Conservation (phyloP, 176 grass and related monocot species). For the Triticum timopheevii region DNA sequence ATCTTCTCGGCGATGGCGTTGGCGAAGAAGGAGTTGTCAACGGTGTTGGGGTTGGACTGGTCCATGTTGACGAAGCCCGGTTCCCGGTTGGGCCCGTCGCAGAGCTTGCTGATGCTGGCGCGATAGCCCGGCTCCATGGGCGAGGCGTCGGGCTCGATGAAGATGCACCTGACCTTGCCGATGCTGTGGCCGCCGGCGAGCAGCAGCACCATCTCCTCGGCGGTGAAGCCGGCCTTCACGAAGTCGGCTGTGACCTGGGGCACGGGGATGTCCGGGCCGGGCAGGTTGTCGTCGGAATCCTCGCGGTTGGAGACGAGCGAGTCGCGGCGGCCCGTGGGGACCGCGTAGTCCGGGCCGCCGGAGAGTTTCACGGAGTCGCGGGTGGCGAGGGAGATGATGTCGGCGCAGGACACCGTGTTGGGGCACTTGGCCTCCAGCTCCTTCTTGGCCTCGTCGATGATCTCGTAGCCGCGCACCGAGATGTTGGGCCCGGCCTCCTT, state of each 20-base stretch:
- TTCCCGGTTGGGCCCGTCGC: conserved; percentile 22
- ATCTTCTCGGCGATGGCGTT: conserved; percentile 41
- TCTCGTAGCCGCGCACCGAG: conserved; percentile 51
- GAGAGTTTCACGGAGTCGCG: conserved; percentile 40
- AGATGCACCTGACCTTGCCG: conserved; percentile 54
- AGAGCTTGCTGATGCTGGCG: conserved; percentile 28
- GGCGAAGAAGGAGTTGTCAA: conserved; percentile 52
- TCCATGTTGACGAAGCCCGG: conserved; percentile 35
- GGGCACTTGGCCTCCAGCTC: conserved; percentile 60
- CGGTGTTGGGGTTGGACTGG: conserved; percentile 2
- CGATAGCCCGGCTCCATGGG: conserved; percentile 32
- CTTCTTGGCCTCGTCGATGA: conserved; percentile 72
- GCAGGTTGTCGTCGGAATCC: conserved; percentile 46
- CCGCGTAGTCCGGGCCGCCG: conserved; percentile 42
- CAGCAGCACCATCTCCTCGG: conserved; percentile 49
- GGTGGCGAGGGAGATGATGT: conserved; percentile 43
- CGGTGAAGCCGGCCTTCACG: conserved; percentile 29
- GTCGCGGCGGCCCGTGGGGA: conserved; percentile 53
- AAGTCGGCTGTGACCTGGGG: conserved; percentile 34
- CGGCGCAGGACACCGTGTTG: conserved; percentile 62
- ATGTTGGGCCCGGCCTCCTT: conserved; percentile 59
- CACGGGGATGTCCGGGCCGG: conserved; percentile 44
- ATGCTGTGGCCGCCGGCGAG: conserved; percentile 68
- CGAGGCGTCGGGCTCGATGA: conserved; percentile 47
- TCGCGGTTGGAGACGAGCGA: conserved; percentile 45